phyloP scores from a whole-genome alignment of 1,284 basidiomycete species.

The Fistulinella cinereoalba region DNA sequence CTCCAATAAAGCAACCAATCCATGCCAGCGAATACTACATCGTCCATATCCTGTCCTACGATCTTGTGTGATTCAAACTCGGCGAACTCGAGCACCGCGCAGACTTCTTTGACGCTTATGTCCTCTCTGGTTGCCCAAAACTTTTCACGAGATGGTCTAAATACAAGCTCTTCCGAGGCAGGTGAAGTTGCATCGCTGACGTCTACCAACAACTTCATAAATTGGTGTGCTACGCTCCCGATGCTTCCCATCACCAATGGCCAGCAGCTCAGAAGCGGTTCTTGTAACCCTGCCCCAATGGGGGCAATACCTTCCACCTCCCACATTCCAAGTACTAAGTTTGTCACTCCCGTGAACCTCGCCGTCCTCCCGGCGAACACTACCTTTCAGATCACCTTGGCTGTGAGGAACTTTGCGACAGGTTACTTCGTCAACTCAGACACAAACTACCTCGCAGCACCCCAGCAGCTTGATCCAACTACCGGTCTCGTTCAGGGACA shows the following conservation, averaged over 20 bases:
- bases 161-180: constrained; percentile 27
- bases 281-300: constrained; percentile 57
- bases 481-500: constrained; percentile 57
- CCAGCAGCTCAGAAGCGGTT: constrained; percentile 44
- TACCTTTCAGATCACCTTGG: constrained; percentile 49
- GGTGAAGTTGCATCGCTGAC: constrained; percentile 47
- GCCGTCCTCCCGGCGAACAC: constrained; percentile 41
- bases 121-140: constrained; percentile 44
- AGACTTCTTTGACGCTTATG: constrained; percentile 44
- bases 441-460: constrained; percentile 55
- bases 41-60: constrained; percentile 41
- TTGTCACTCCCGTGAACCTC: constrained; percentile 44
- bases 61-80: constrained; percentile 30
- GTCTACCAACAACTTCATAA: constrained; percentile 54
- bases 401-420: constrained; percentile 44
- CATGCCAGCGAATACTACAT: constrained; percentile 38
- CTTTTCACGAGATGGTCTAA: constrained; percentile 47
- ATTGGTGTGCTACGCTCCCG: constrained; percentile 39
- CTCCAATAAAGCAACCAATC: constrained; percentile 42
- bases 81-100: constrained; percentile 37
- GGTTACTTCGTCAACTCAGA: constrained; percentile 56
- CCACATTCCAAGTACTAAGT: constrained; percentile 52
- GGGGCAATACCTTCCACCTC: constrained; percentile 42
- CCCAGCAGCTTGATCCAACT: constrained; percentile 53
- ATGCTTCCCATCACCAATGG: constrained; percentile 42